Evolutionary conservation across 805 yeast genomes (phyloP).

Genomic region (Maudiozyma saulgeensis): DNA sequence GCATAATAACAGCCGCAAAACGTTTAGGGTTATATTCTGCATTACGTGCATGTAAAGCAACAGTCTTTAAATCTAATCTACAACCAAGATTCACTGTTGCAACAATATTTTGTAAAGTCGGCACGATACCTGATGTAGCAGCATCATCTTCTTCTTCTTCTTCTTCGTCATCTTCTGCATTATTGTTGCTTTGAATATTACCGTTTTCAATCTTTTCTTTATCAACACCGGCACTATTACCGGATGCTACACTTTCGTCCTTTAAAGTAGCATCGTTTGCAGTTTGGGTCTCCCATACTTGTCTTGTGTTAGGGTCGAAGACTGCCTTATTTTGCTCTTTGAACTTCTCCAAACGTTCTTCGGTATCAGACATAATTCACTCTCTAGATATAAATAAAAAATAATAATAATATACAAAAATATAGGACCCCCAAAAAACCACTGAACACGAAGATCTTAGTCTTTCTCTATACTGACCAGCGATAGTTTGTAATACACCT

Average conservation of each 20-base stretch:
- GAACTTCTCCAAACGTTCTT: conserved; percentile 26
- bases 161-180: neutral
- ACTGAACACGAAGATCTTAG: too few relatives aligned
- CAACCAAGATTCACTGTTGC: conserved; percentile 97
- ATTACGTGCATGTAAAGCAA: conserved; percentile 96
- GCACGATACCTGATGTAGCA: conserved; percentile 90
- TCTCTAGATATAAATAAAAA: neutral
- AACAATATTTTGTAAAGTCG: conserved; percentile 87
- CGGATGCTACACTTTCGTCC: neutral
- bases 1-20: conserved; percentile 98
- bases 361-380: conserved; percentile 24
- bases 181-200: conserved; percentile 6
- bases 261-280: conserved; percentile 3
- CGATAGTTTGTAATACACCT: too few relatives aligned
- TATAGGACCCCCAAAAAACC: too few relatives aligned
- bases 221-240: neutral
- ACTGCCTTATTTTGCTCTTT: conserved; percentile 29
- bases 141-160: conserved; percentile 40
- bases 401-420: neutral
- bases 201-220: conserved; percentile 15
- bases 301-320: conserved; percentile 30
- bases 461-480: too few relatives aligned
- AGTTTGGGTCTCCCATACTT: conserved; percentile 29
- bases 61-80: conserved; percentile 89
- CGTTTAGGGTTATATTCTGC: conserved; percentile 98